Base-by-base conservation (phyloP, 2,329 filamentous ascomycete genomes). In the Coleophoma cylindrospora region DNA sequence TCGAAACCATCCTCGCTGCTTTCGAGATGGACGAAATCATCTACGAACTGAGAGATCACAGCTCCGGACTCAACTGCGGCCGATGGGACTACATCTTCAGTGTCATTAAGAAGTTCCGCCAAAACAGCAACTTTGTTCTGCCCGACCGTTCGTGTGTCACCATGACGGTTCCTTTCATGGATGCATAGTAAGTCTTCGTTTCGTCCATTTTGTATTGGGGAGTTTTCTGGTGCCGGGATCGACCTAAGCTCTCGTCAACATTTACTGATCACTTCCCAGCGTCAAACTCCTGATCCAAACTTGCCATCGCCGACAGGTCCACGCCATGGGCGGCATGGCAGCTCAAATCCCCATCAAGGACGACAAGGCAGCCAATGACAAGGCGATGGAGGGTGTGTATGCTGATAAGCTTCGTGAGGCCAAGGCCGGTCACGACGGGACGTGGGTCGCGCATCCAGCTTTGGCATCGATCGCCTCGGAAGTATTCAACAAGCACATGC, bases 11-110 rank as follows among this genome's bases (percentile, higher is more conserved):
- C 69, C 81, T 92, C 40, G 94, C 94, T 40, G 94, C 92, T 14
- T 99, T 99, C 65, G 94, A 99, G 79, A 99, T 99, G 94, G 94
- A 99, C 64, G 94, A 99, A 83, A 97, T 99, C 73, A 97, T 99
- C 74, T 99, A 96, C 72, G 94, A 97, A 76, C 86, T 99, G 60
- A 87, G 94, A 54, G 92, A 97, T 67, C 94, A 99, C 78, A 92
- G 86, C 69, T 87, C 92, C 7, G 94, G 94, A 44, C 83, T 99
- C 65, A 99, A 99, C 83, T 97, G 94, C 72, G 94, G 94, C 57
- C 87, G 94, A 61, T 99, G 94, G 94, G 94, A 99, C 69, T 99
- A 99, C 79, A 97, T 99, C 74, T 99, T 99, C 80, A 94, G 87
- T 70, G 90, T 92, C 66, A 97, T 99, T 79, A 99, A 99, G 82